Evolutionary conservation across 1,284 basidiomycete species (phyloP), one percentile per base, ranked within the genome.

Genomic region (Gymnopus androsaceus): DNA sequence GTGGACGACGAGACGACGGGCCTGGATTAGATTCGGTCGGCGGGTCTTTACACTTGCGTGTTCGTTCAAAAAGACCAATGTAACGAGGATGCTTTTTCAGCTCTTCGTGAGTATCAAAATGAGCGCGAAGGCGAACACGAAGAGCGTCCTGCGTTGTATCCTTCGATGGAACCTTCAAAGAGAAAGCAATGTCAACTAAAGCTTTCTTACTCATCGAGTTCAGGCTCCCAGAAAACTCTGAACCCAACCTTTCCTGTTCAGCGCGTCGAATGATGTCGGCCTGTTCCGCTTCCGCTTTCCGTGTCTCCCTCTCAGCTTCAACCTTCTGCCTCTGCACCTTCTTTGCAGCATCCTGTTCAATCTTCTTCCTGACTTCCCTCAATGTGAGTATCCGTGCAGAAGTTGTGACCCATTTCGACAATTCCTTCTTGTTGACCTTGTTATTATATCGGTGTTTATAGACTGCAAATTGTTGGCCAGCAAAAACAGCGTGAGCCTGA

Each of bases 121-220:
- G 55, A n/a, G 37, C 45, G 8, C 27, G 36, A 21, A 64, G 57
- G 11, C 52, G 36, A 17, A 49, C 33, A 23, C 33, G 9, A 28
- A 51, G 40, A 8, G 60, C 44, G 7, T 58, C 56, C 12, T 55
- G 52, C 34, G 55, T 54, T 5, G 55, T 55, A 15, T 59, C 61
- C 8, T 58, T 42, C 17, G 42, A 37, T 27, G 51, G 42, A 17
- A 64, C 30, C 3, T 36, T 42, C 8, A 64, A 50, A 2, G 57
- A 38, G 31, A 41, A 40, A 4, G 54, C 54, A 37, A 64, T 53
- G 30, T 61, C 58, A 38, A 58, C 55, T 42, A 64, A 56, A 2
- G 61, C 55, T 14, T 51, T 31, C 57, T 64, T 64, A 27, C 54
- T 61, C 46, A 57, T 62, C 6, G 46, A 36, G 19, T 56, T 27